phyloP scores from a whole-genome alignment of 352 stramenopile species.

The Phytophthora brassicae region DNA sequence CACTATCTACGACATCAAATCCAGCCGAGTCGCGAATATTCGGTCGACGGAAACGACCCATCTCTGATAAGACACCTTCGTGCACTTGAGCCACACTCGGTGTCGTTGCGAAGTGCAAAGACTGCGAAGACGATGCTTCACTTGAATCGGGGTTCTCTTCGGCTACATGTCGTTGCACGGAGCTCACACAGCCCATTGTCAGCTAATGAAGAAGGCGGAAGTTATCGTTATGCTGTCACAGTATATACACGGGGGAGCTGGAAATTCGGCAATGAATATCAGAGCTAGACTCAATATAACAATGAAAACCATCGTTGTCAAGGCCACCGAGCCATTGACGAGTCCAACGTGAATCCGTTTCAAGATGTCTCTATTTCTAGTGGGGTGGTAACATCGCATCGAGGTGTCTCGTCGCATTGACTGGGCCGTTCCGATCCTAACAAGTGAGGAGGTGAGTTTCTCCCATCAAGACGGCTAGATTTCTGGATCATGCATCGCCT shows the following conservation, averaged over 20 bases:
- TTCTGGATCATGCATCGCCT: slow-evolving; percentile 65
- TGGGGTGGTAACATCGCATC: slow-evolving; percentile 15
- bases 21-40: slow-evolving; percentile 41
- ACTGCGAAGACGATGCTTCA: slow-evolving; percentile 18
- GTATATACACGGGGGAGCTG: slow-evolving; percentile 6
- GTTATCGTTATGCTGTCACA: too few species aligned
- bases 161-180: slow-evolving; percentile 26
- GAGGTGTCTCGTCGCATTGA: slow-evolving; percentile 23
- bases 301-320: background rate
- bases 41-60: slow-evolving; percentile 42
- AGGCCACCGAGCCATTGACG: slow-evolving; percentile 7
- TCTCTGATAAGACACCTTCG: slow-evolving; percentile 49
- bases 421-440: slow-evolving; percentile 8
- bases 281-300: background rate
- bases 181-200: slow-evolving; percentile 40
- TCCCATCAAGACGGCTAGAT: background rate
- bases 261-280: slow-evolving; percentile 25
- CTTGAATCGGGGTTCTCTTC: slow-evolving; percentile 12
- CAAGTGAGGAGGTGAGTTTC: background rate
- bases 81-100: slow-evolving; percentile 45
- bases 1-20: slow-evolving; percentile 33
- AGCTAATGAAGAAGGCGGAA: background rate
- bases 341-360: slow-evolving; percentile 24
- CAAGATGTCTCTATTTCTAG: slow-evolving; percentile 19
- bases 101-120: slow-evolving; percentile 24